Conservation (phyloP, 202 grass and related monocot genomes). For the Miscanthus sacchariflorus region DNA sequence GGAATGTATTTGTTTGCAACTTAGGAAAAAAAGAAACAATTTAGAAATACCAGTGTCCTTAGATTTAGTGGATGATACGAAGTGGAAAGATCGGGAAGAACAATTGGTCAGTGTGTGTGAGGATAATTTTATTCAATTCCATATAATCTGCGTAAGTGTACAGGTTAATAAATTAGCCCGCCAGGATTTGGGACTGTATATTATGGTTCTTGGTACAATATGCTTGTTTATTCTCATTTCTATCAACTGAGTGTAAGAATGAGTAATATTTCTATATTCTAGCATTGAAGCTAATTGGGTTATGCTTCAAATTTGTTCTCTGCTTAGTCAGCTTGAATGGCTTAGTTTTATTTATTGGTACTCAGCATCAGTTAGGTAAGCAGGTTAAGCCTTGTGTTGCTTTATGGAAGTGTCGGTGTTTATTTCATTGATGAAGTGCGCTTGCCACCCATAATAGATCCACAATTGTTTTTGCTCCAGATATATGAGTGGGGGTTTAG, state of each 20-base stretch:
- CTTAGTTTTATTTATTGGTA: slow-evolving; percentile 11
- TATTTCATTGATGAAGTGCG: slow-evolving; percentile 17
- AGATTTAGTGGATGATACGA: neutral
- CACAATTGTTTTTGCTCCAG: slow-evolving; percentile 40
- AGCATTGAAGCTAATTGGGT: slow-evolving; percentile 11
- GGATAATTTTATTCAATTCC: neutral
- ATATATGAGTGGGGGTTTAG: slow-evolving; percentile 27
- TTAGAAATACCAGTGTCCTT: neutral
- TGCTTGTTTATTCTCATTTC: neutral
- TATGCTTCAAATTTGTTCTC: neutral
- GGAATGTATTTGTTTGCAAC: neutral
- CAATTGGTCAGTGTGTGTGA: neutral
- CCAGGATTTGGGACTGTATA: neutral
- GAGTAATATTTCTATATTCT: slow-evolving; percentile 5
- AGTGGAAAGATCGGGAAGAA: neutral
- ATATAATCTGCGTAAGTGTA: neutral
- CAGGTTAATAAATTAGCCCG: neutral
- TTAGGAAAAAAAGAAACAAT: neutral
- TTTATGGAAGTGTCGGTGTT: slow-evolving; percentile 34
- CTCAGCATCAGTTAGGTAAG: slow-evolving; percentile 9
- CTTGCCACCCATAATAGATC: slow-evolving; percentile 16
- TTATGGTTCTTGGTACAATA: neutral
- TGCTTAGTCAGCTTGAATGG: slow-evolving; percentile 37
- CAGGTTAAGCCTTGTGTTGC: slow-evolving; percentile 40
- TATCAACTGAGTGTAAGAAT: neutral